Conservation (phyloP, 306 rosid genomes). For the Cajanus cajan region DNA sequence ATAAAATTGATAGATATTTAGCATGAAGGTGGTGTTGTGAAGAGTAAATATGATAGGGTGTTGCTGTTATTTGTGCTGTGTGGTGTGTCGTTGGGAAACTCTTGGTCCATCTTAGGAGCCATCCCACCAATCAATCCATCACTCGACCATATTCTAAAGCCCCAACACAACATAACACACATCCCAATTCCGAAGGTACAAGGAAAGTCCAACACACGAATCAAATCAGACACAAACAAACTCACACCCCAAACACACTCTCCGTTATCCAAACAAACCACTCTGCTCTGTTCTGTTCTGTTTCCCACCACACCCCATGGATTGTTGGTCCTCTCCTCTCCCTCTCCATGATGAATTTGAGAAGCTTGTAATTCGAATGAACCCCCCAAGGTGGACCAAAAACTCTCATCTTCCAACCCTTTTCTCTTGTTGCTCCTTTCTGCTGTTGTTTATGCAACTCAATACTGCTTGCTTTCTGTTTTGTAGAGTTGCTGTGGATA, state of each 20-base stretch:
- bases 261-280: conserved; percentile 17
- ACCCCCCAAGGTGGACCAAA: conserved; percentile 72
- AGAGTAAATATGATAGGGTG: neutral
- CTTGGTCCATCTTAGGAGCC: conserved; percentile 58
- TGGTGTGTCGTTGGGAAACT: conserved; percentile 35
- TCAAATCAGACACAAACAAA: conserved; percentile 1
- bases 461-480: neutral
- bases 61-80: neutral
- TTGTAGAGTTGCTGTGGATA: conserved; percentile 86
- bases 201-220: conserved; percentile 37
- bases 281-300: neutral
- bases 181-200: conserved; percentile 38
- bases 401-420: neutral
- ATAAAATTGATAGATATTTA: too few species aligned
- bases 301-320: conserved; percentile 43
- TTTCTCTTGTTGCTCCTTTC: neutral
- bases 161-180: conserved; percentile 28
- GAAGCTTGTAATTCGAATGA: conserved; percentile 86
- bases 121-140: conserved; percentile 34
- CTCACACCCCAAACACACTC: conserved; percentile 1
- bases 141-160: conserved; percentile 40
- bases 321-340: conserved; percentile 70
- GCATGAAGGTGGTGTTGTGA: neutral
- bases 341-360: conserved; percentile 67
- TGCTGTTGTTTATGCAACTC: neutral